Conservation (phyloP, 1,284 basidiomycete species). For the Leccinum pachyderme region DNA sequence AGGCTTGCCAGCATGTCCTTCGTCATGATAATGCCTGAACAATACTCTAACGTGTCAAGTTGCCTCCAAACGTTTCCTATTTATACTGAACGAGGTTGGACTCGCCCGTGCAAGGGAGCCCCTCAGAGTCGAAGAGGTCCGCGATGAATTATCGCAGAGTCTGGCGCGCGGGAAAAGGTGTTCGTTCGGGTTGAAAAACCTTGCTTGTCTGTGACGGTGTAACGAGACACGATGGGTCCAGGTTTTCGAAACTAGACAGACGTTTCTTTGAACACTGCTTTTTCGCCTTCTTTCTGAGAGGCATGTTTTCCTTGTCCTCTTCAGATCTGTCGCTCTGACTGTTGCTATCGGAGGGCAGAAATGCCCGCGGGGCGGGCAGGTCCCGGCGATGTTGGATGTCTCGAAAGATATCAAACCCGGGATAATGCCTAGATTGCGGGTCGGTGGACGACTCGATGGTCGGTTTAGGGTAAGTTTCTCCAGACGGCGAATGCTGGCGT, state of each 20-base stretch:
- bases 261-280: conserved; percentile 36
- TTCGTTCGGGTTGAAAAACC: conserved; percentile 9
- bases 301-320: conserved; percentile 57
- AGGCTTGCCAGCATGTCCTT: conserved; percentile 1
- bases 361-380: conserved; percentile 1
- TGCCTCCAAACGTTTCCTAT: not conserved
- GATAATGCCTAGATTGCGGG: conserved; percentile 65
- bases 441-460: conserved; percentile 46
- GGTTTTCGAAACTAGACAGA: conserved; percentile 12
- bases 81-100: not conserved
- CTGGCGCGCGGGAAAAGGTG: conserved; percentile 18
- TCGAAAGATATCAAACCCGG: conserved; percentile 63
- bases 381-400: conserved; percentile 44
- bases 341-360: conserved; percentile 9
- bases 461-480: conserved; percentile 26
- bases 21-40: conserved; percentile 7
- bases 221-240: conserved; percentile 18
- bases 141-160: conserved; percentile 19
- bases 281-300: conserved; percentile 41
- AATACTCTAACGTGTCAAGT: conserved; percentile 1
- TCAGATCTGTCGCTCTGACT: conserved; percentile 26
- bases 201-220: conserved; percentile 11
- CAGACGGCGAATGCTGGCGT: conserved; percentile 17
- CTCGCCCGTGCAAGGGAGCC: not conserved
- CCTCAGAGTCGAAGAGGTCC: not conserved